Evolutionary conservation across 495 filamentous ascomycete genomes (phyloP), one percentile per base, ranked within the genome.

Genomic region (Podospora comata): DNA sequence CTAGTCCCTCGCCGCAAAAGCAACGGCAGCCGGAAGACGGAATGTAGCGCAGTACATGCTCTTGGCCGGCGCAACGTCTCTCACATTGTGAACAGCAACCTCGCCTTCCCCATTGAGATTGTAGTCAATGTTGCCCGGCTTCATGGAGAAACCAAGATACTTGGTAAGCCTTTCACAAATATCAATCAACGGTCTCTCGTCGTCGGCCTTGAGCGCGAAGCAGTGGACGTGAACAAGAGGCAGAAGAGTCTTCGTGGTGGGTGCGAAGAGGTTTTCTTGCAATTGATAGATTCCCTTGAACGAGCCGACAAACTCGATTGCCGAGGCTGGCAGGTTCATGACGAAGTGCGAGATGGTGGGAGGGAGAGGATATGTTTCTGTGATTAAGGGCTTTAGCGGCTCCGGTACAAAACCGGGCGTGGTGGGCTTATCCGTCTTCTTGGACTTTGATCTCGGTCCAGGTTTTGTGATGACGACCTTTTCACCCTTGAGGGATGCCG

Each of bases 1-100:
- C 65, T 60, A 77, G 23, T 61, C 65, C 71, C 79, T 76, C 30
- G 74, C 32, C 28, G 79, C 81, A 80, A 97, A 97, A 58, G 93
- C 95, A 2, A 97, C 92, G 75, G 91, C 88, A 26, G 75, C 71
- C 27, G 95, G 96, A 57, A 99, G 71, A 64, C 92, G 84, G 77
- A 99, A 97, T 70, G 87, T 96, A 7, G 92, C 93, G 77, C 95
- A 98, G 78, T 96, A 97, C 92, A 97, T 97, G 74, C 88, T 86
- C 85, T 99, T 98, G 69, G 90, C 89, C 34, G 96, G 95, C 70
- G 93, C 91, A 65, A 99, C 96, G 67, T 95, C 85, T 70, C 95
- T 82, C 19, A 98, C 92, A 79, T 95, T 88, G 71, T 89, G 82
- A 15, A 98, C 84, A 16, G 82, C 80, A 28, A 92, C 80, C 66